Conservation (phyloP, 768 basidiomycete species). For the Lentinula raphanica region DNA sequence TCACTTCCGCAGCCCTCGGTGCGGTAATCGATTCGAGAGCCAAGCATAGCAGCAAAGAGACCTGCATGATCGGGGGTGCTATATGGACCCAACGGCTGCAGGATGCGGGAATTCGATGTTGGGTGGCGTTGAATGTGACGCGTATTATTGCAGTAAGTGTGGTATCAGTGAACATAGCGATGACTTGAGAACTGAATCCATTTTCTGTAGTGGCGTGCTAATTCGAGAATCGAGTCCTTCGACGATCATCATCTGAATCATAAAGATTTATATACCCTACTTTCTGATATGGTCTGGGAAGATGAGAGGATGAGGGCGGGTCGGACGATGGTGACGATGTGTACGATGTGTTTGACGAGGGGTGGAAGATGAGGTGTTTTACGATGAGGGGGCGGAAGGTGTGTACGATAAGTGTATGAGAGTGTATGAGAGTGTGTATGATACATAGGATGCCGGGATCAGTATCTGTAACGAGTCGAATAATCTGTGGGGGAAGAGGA, state of each 20-base stretch:
- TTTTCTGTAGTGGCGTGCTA: neutral
- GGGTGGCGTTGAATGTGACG: neutral
- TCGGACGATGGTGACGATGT: too few relatives aligned
- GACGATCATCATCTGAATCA: too few relatives aligned
- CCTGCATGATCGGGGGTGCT: neutral
- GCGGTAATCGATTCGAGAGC: too few relatives aligned
- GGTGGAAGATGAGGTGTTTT: too few relatives aligned
- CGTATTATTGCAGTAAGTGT: neutral
- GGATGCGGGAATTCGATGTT: neutral
- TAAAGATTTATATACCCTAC: too few relatives aligned
- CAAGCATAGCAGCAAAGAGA: neutral
- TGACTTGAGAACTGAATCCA: neutral
- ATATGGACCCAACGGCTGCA: neutral
- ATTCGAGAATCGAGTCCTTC: neutral
- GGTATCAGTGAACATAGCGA: neutral
- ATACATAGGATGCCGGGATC: neutral
- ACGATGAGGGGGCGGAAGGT: neutral
- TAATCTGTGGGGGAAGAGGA: constrained; percentile 47
- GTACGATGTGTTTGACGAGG: too few relatives aligned
- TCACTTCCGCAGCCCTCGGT: neutral
- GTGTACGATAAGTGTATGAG: neutral
- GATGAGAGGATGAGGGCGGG: too few relatives aligned
- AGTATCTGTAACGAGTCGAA: constrained; percentile 78
- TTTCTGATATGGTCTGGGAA: too few relatives aligned
- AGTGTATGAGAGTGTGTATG: too few relatives aligned